phyloP scores from a whole-genome alignment of 331 rosid genomes.

The Cucumis variabilis region DNA sequence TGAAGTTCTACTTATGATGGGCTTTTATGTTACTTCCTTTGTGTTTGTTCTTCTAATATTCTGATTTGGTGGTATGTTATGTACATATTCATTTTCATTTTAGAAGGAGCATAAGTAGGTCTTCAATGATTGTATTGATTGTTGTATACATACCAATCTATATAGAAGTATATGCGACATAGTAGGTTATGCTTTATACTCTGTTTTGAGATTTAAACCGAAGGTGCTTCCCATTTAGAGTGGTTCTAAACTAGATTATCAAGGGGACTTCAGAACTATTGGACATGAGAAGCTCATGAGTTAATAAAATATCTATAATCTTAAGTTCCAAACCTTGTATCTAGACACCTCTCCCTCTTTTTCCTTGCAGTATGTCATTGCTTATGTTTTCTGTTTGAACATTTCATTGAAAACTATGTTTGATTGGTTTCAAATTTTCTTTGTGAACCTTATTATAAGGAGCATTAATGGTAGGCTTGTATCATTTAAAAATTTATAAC shows the following conservation, averaged over 20 bases:
- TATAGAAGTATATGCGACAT: constrained; percentile 44
- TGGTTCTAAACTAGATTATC: constrained; percentile 33
- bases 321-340: constrained; percentile 64
- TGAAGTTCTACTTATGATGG: constrained; percentile 17
- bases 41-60: constrained; percentile 10
- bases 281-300: constrained; percentile 96
- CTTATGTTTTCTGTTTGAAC: neutral
- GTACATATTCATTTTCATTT: constrained; percentile 37
- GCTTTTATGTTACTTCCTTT: neutral
- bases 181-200: constrained; percentile 51
- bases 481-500: neutral
- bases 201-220: constrained; percentile 54
- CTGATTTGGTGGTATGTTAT: constrained; percentile 35
- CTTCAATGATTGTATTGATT: constrained; percentile 59
- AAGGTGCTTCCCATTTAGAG: constrained; percentile 45
- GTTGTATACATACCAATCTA: constrained; percentile 46
- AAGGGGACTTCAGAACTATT: constrained; percentile 42
- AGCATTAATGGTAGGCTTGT: too few relatives aligned
- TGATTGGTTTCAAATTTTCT: neutral
- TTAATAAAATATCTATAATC: constrained; percentile 62
- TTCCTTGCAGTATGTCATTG: neutral
- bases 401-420: neutral
- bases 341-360: neutral
- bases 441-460: neutral
- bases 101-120: constrained; percentile 49